Base-by-base conservation (phyloP, 2,329 filamentous ascomycete genomes). In the Aspergillus bombycis region DNA sequence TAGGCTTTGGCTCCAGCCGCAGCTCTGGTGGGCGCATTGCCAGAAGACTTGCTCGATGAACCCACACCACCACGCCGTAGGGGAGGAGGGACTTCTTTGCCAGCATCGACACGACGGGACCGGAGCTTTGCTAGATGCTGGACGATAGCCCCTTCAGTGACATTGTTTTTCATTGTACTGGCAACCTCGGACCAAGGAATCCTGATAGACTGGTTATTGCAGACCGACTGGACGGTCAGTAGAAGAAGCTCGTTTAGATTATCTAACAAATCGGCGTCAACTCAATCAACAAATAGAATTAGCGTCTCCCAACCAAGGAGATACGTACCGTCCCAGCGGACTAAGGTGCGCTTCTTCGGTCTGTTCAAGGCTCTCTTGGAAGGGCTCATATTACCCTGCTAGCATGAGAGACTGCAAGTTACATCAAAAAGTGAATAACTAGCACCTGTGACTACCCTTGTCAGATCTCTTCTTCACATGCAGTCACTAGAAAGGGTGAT, bases 81-180 rank as follows among this genome's bases (percentile, higher is more conserved):
- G 23, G 77, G 71, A 10, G 80, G 79, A 5, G 81, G 81, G 3
- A 81, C 77, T 1, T 65, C 65, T 32, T 78, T 74, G 0, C 73
- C 72, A 4, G 71, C 69, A 3, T 68, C 63, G 10, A 73, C 63
- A 63, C 81, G 74, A 34, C 76, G 74, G 21, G 45, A 56, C 10
- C 81, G 80, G 3, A 83, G 66, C 62, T 84, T 83, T 0, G 80
- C 73, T 16, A 83, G 70, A 58, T 83, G 82, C 65, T 84, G 82
- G 1, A 79, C 70, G 26, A 83, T 81, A 1, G 81, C 78, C 2
- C 81, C 80, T 55, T 79, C 79, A 0, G 75, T 77, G 60, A 79
- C 79, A n/a, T 73, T 74, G 1, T 72, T 60, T 7, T 77, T 77
- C 77, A 83, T 80, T 1, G 71, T 65, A 26, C 66, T 56, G 7